phyloP scores from a whole-genome alignment of 2,329 filamentous ascomycete species.

The Cadophora sp. region DNA sequence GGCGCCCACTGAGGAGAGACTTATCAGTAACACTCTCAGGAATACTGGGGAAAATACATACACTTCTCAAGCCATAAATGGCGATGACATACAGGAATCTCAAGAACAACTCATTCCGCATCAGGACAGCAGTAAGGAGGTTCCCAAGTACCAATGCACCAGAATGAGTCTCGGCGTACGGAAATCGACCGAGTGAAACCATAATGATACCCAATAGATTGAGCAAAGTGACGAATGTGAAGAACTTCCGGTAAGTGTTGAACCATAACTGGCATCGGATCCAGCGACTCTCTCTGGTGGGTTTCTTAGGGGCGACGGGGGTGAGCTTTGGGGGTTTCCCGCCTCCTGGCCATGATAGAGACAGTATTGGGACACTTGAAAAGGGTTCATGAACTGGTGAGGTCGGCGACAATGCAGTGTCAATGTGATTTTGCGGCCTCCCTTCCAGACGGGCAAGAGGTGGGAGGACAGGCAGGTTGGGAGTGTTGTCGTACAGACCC shows the following conservation, averaged over 20 bases:
- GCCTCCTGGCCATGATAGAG: slow-evolving; percentile 38
- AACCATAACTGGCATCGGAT: slow-evolving; percentile 50
- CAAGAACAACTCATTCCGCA: slow-evolving; percentile 51
- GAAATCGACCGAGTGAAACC: slow-evolving; percentile 45
- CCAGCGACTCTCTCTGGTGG: slow-evolving; percentile 36
- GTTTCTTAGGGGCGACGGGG: neutral
- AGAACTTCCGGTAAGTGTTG: slow-evolving; percentile 52
- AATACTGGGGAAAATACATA: slow-evolving; percentile 36
- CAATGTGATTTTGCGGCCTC: slow-evolving; percentile 36
- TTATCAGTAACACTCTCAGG: slow-evolving; percentile 22
- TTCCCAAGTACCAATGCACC: slow-evolving; percentile 51
- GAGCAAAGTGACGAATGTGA: slow-evolving; percentile 47
- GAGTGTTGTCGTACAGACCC: slow-evolving; percentile 44
- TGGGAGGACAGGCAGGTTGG: slow-evolving; percentile 38
- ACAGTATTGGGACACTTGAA: slow-evolving; percentile 40
- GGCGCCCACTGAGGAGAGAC: slow-evolving; percentile 48
- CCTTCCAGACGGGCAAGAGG: slow-evolving; percentile 34
- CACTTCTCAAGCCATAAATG: slow-evolving; percentile 49
- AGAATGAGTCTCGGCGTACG: slow-evolving; percentile 49
- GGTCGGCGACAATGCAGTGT: slow-evolving; percentile 35
- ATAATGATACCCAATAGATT: slow-evolving; percentile 49
- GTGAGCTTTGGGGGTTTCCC: slow-evolving; percentile 17
- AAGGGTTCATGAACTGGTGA: slow-evolving; percentile 46
- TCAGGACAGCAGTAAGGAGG: slow-evolving; percentile 49
- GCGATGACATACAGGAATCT: slow-evolving; percentile 47